Base-by-base conservation (phyloP, 1,139 yeast genomes). In the Eremothecium coryli region DNA sequence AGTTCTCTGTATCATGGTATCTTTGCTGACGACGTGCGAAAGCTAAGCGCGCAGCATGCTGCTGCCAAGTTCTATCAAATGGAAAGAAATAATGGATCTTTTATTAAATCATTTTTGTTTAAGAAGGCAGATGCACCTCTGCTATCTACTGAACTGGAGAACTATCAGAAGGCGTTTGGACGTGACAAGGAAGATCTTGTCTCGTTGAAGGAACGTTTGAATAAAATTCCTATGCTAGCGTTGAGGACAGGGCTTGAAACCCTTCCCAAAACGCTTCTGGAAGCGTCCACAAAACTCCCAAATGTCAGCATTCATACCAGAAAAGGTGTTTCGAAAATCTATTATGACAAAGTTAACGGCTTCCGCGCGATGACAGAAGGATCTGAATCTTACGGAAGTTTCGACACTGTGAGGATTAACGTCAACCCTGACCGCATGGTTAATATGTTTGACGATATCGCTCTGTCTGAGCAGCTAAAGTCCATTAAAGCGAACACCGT, bases 1-100 rank as follows among this genome's bases (percentile, higher is more conserved):
- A 82, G 95, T 55, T 97, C 95, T 0, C 62, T 88, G 3, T 64
- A 81, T 51, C 86, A 86, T 50, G 98, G 98, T 1, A 76, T 90
- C 2, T 90, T 86, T 55, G 96, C 95, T 4, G 96, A 94, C 1
- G 94, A 88, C 55, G 68, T 76, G 3, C 52, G 68, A 8, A 64
- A 71, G 39, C 61, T 90, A 29, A 82, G 95, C 58, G 74, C 81
- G 0, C 62, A 70, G 15, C 65, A 81, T 2, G 69, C 80, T 1
- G 47, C 78, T 38, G 73, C 75, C 0, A 45, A 60, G 10, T 50
- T 84, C 41, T 71, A 68, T 33, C 61, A 68, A 15, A 56, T 73
- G 35, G 95, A 84, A 52, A 51, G 61, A n/a, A 56, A 69, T 5
- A 61, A 73, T 42, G 84, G 86, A 0, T 76, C 86, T 1, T 56